Base-by-base conservation (phyloP, 108 stramenopile genomes). In the Chaetoceros muelleri region DNA sequence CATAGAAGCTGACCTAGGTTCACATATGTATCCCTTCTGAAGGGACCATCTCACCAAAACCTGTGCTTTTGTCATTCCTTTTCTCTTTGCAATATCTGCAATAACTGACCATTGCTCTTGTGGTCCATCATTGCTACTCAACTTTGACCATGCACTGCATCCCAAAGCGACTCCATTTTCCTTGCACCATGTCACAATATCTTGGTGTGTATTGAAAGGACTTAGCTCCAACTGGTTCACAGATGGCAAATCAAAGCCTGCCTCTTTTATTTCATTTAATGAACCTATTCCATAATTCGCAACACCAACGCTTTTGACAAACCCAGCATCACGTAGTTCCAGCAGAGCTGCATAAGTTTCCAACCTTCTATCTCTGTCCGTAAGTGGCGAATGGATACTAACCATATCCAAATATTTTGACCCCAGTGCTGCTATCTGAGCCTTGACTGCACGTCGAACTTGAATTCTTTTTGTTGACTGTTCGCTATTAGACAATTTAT, bases 11-110 rank as follows among this genome's bases (percentile, higher is more conserved):
- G 82, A 84, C 66, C 87, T 52, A 0, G 87, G 87, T 20, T 79
- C 77, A 58, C 82, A 82, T 0, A 69, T 70, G 44, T 76, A 85
- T 18, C 88, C 82, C 46, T 75, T 81, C 66, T 85, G 84, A 18
- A 84, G 30, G 8, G 84, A 64, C 88, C 88, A 90, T 34, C 78
- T 58, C 0, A 85, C 79, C 53, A 90, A 57, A 0, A 90, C 53
- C 61, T 90, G 88, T 13, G 84, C 84, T 62, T 90, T 90, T 45
- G 88, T 90, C 61, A 85, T 71, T 20, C 72, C 73, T 30, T 75
- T 80, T 0, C 23, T 46, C 30, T 75, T 70, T 0, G 84, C 79
- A 17, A 84, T 47, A 1, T 76, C 71, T 21, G 68, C 60, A 21
- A 82, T 22, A 16, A 81, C 55, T 23, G 71, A 65, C 81, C 88